phyloP scores from a whole-genome alignment of 1,139 yeast species.

The Zygosaccharomyces pseudobailii region DNA sequence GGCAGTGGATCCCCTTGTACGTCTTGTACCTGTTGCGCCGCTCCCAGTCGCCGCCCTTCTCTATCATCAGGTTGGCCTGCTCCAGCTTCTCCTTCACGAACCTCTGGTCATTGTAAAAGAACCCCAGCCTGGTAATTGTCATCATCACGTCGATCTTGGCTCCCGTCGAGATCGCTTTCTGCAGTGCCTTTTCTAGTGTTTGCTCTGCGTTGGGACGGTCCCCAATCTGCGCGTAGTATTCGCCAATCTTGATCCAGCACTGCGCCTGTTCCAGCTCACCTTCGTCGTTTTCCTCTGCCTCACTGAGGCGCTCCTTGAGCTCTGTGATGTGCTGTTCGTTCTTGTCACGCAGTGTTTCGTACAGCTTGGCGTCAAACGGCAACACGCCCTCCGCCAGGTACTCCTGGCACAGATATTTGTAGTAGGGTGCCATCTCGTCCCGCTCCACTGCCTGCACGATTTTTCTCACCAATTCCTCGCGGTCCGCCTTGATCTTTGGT shows the following conservation, averaged over 20 bases:
- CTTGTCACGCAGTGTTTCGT: conserved; percentile 44
- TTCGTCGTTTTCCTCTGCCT: conserved; percentile 83
- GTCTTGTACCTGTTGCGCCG: conserved; percentile 93
- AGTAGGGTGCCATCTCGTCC: conserved; percentile 79
- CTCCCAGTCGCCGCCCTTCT: conserved; percentile 99
- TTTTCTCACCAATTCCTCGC: conserved; percentile 42
- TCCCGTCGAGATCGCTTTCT: conserved; percentile 81
- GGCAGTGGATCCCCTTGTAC: conserved; percentile 74
- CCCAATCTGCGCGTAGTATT: conserved; percentile 80
- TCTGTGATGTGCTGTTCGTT: conserved; percentile 55
- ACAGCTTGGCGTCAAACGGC: conserved; percentile 57
- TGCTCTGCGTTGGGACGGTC: conserved; percentile 71
- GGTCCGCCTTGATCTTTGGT: conserved; percentile 34
- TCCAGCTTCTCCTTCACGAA: conserved; percentile 72
- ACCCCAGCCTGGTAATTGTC: conserved; percentile 78
- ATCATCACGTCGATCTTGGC: conserved; percentile 81
- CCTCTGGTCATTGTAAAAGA: conserved; percentile 75
- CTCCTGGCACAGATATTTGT: conserved; percentile 59
- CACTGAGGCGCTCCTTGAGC: conserved; percentile 59
- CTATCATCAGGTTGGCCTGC: conserved; percentile 68
- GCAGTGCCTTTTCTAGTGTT: conserved; percentile 70
- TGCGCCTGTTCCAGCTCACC: conserved; percentile 80
- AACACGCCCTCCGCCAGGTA: conserved; percentile 36
- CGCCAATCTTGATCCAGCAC: conserved; percentile 77
- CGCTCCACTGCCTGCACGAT: conserved; percentile 52